These are phyloP conservation scores for Aspergillus sp. DNA, from an alignment of 2,329 filamentous ascomycete species.

Conservation along the genomic window DNA sequence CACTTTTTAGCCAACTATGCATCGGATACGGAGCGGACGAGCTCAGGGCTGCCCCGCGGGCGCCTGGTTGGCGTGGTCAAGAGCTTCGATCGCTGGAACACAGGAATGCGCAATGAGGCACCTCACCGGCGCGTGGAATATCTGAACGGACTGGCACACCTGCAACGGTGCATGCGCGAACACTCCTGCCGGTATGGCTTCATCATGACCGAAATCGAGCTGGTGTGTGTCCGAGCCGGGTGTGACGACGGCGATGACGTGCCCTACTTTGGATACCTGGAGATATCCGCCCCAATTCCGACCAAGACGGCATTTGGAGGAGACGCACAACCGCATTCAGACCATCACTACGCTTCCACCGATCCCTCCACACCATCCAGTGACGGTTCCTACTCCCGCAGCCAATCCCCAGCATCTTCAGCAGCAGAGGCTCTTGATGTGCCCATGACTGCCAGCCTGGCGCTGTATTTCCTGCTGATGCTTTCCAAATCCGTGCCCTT, in stretches of 20 bases:
- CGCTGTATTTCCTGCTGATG: conserved; percentile 63
- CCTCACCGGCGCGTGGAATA: conserved; percentile 85
- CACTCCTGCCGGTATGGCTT: conserved; percentile 92
- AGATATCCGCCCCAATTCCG: conserved; percentile 59
- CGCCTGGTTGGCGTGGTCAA: conserved; percentile 82
- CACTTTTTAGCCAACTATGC: conserved; percentile 52
- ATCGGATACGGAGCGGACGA: conserved; percentile 46
- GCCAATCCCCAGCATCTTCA: conserved; percentile 9
- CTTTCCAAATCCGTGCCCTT: conserved; percentile 58
- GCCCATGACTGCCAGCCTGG: conserved; percentile 54
- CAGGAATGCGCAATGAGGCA: conserved; percentile 80
- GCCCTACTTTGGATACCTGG: conserved; percentile 84
- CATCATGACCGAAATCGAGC: conserved; percentile 93
- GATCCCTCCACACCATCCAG: conserved; percentile 26
- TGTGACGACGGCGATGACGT: conserved; percentile 52
- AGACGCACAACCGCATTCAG: not conserved
- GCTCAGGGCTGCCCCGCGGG: conserved; percentile 48
- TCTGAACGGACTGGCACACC: conserved; percentile 75
- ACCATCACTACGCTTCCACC: conserved; percentile 14
- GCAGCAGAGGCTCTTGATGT: conserved; percentile 16
- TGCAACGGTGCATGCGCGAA: conserved; percentile 90
- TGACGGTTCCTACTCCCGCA: conserved; percentile 21
- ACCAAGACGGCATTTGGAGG: conserved; percentile 34
- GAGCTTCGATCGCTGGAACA: conserved; percentile 91
- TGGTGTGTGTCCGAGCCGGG: conserved; percentile 82